Percentiles rank a stretch among this genome's conserved stretches.
Evolutionary conservation across 2,329 filamentous ascomycete genomes (phyloP).

Genomic region (Fonsecaea erecta): DNA sequence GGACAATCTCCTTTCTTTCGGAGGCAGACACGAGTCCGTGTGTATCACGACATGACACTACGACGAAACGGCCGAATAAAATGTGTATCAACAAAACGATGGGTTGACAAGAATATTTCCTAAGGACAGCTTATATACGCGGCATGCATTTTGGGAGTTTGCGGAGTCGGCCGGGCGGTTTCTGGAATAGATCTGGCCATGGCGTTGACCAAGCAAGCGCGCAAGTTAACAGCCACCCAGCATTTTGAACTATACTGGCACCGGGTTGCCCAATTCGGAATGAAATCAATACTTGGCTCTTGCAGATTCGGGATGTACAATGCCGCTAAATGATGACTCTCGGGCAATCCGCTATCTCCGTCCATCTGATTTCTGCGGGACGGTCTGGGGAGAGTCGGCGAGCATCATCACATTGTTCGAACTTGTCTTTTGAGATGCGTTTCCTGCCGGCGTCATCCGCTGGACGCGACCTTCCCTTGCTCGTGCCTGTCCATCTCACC

Average conservation of each 20-base stretch:
- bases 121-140: not conserved
- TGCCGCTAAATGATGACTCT: not conserved
- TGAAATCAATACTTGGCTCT: not conserved
- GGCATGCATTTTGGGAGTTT: not conserved
- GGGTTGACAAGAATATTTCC: not conserved
- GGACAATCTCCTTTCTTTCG: not conserved
- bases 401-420: not conserved
- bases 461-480: not conserved
- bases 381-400: not conserved
- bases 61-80: slow-evolving; percentile 20
- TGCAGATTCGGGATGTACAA: not conserved
- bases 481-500: not conserved
- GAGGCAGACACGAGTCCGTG: not conserved
- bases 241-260: not conserved
- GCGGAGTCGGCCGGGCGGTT: not conserved
- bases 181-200: not conserved
- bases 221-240: not conserved
- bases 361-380: not conserved
- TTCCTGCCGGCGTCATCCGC: not conserved
- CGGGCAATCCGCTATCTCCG: not conserved
- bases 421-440: not conserved
- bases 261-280: not conserved
- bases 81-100: slow-evolving; percentile 20
- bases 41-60: slow-evolving; percentile 22
- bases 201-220: not conserved